Evolutionary conservation across 2,329 filamentous ascomycete genomes (phyloP).

Genomic region (Emmonsiellopsis sp.): DNA sequence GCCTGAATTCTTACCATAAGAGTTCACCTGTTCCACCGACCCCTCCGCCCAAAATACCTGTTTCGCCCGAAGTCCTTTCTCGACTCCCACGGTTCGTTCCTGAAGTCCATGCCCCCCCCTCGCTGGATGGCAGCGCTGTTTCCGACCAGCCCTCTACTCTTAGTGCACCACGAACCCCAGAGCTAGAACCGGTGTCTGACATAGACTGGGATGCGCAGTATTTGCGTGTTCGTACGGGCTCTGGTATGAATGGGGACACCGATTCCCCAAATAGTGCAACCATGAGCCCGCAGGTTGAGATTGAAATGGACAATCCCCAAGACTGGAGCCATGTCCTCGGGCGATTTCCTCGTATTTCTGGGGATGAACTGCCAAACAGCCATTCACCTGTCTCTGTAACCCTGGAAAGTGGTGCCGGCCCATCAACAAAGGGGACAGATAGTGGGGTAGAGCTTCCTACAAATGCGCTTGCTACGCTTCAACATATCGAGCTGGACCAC

Average conservation of each 20-base stretch:
- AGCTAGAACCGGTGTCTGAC: constrained; percentile 51
- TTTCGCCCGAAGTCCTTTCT: constrained; percentile 66
- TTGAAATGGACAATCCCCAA: constrained; percentile 34
- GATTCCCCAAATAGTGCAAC: constrained; percentile 17
- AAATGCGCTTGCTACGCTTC: constrained; percentile 70
- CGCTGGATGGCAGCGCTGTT: constrained; percentile 76
- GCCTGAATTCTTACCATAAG: constrained; percentile 27
- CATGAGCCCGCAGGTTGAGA: constrained; percentile 23
- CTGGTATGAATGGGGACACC: constrained; percentile 20
- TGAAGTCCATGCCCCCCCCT: constrained; percentile 71
- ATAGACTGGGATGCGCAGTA: constrained; percentile 50
- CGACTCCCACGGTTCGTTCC: constrained; percentile 65
- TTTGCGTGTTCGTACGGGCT: constrained; percentile 26
- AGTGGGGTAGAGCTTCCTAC: constrained; percentile 65
- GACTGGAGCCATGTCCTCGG: constrained; percentile 51
- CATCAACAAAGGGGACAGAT: constrained; percentile 23
- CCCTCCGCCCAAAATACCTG: constrained; percentile 51
- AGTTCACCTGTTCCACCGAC: constrained; percentile 39
- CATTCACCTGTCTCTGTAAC: constrained; percentile 6
- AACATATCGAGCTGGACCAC: constrained; percentile 55
- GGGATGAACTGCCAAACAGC: constrained; percentile 15
- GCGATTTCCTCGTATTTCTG: constrained; percentile 32
- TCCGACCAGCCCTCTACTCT: constrained; percentile 79
- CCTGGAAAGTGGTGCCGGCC: constrained; percentile 9
- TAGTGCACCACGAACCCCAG: constrained; percentile 77